Percentiles rank a stretch among this genome's conserved stretches.
Conservation (phyloP, 208 protist species). For the Trypanosoma lewisi region DNA sequence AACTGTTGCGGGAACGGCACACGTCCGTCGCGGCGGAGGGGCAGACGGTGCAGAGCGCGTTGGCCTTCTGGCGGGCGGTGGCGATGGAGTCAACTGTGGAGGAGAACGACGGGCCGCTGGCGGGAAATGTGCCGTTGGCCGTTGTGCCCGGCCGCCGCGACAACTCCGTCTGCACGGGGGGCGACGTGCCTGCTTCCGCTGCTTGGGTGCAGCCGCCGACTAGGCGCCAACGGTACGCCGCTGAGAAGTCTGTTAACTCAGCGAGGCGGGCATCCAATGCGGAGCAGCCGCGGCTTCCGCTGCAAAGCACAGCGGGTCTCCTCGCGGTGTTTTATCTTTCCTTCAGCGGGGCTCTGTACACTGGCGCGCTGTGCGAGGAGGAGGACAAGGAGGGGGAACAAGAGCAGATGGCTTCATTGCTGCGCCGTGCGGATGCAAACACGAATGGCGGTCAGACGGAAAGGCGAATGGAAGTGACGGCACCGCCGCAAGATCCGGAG, state of each 20-base stretch:
- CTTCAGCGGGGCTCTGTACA: constrained; percentile 53
- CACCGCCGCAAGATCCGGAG: background rate
- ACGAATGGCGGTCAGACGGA: background rate
- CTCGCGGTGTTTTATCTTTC: constrained; percentile 68
- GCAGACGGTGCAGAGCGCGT: constrained; percentile 57
- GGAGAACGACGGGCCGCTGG: constrained; percentile 1
- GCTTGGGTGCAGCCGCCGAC: constrained; percentile 15
- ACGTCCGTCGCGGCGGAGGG: constrained; percentile 47
- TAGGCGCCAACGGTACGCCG: background rate
- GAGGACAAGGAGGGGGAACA: background rate
- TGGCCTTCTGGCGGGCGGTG: constrained; percentile 63
- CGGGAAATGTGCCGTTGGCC: background rate
- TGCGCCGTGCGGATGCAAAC: background rate
- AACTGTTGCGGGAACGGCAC: constrained; percentile 32
- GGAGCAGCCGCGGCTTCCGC: background rate
- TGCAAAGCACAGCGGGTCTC: constrained; percentile 42
- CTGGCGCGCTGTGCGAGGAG: constrained; percentile 22
- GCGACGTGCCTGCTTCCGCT: too few relatives aligned
- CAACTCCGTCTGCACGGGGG: background rate
- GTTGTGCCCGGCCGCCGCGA: constrained; percentile 10
- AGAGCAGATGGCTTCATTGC: background rate
- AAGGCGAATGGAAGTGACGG: background rate
- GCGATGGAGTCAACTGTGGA: constrained; percentile 25
- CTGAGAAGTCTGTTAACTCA: background rate
- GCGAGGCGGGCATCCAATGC: constrained; percentile 5